Evolutionary conservation across 2,329 filamentous ascomycete genomes (phyloP).

Genomic region (Neonectria coccinea): DNA sequence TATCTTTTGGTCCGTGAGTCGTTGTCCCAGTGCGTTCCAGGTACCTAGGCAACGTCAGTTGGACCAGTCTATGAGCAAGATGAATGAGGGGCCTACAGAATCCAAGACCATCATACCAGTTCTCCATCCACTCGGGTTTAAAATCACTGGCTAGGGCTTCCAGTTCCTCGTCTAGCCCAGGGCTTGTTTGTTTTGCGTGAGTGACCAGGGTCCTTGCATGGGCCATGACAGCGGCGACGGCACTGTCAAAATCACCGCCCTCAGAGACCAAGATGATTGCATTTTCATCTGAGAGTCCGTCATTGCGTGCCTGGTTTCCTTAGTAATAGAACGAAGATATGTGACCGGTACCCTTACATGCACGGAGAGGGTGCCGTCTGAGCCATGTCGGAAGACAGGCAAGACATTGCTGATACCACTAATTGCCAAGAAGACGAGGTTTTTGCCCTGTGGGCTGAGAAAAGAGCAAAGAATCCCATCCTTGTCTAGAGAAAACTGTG

Average conservation of each 20-base stretch:
- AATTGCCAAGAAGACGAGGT: slow-evolving; percentile 82
- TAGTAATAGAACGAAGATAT: slow-evolving; percentile 16
- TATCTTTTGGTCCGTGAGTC: slow-evolving; percentile 84
- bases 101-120: slow-evolving; percentile 92
- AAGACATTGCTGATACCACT: slow-evolving; percentile 79
- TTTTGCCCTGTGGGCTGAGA: slow-evolving; percentile 75
- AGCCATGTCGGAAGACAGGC: slow-evolving; percentile 74
- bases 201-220: slow-evolving; percentile 74
- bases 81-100: slow-evolving; percentile 72
- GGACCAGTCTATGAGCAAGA: background rate
- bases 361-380: slow-evolving; percentile 74
- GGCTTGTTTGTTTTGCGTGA: slow-evolving; percentile 55
- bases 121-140: slow-evolving; percentile 77
- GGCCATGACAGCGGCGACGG: slow-evolving; percentile 86
- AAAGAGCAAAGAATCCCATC: slow-evolving; percentile 85
- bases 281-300: slow-evolving; percentile 66
- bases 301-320: slow-evolving; percentile 70
- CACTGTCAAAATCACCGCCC: slow-evolving; percentile 78
- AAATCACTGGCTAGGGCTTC: slow-evolving; percentile 61
- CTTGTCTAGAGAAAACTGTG: slow-evolving; percentile 75
- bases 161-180: slow-evolving; percentile 60
- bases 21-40: slow-evolving; percentile 92
- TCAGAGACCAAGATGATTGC: slow-evolving; percentile 77
- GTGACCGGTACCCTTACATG: slow-evolving; percentile 61
- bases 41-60: slow-evolving; percentile 66